These are phyloP conservation scores for Leucocoprinus birnbaumii DNA, from an alignment of 768 basidiomycete genomes.

Conservation along the genomic window DNA sequence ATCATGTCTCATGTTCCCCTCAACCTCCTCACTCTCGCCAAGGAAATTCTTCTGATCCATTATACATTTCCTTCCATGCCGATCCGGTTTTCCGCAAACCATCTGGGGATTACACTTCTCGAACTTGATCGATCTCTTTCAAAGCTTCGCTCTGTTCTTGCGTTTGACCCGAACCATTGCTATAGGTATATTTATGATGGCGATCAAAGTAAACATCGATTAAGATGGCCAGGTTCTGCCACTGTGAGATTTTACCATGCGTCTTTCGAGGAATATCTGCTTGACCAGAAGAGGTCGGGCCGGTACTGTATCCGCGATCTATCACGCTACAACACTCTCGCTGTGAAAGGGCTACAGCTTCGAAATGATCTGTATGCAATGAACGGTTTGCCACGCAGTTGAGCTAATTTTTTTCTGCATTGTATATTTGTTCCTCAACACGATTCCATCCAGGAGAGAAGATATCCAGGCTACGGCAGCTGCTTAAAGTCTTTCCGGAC, in stretches of 20 bases:
- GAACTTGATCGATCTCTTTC: background rate
- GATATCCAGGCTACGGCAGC: background rate
- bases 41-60: background rate
- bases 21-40: background rate
- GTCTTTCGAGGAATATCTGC: slow-evolving; percentile 1
- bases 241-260: background rate
- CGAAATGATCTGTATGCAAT: background rate
- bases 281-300: background rate
- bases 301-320: background rate
- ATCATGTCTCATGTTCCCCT: background rate
- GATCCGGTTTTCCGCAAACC: too few relatives aligned
- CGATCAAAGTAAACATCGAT: background rate
- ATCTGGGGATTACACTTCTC: background rate
- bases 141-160: too few relatives aligned
- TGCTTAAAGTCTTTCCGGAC: background rate
- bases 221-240: background rate
- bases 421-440: background rate
- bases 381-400: background rate
- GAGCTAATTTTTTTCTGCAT: background rate
- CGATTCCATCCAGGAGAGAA: background rate
- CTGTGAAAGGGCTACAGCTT: background rate
- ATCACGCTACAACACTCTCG: background rate
- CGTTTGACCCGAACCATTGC: too few relatives aligned
- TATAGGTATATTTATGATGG: too few relatives aligned
- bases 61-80: too few relatives aligned